phyloP scores from a whole-genome alignment of 208 protist species.

The Leishmania major region DNA sequence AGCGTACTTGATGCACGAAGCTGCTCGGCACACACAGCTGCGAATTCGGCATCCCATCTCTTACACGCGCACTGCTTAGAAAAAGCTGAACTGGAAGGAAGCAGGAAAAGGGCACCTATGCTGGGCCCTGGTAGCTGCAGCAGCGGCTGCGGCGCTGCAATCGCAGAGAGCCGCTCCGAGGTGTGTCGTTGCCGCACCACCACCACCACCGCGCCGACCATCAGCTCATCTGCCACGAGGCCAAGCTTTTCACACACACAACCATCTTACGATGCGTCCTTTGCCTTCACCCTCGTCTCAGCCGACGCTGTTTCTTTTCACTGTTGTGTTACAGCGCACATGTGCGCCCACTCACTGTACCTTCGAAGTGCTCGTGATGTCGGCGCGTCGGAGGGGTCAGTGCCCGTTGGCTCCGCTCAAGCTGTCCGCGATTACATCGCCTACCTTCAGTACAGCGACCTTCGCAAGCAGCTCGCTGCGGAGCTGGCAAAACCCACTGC shows the following conservation, averaged over 20 bases:
- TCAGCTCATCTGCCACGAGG: neutral
- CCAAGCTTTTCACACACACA: neutral
- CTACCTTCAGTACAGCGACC: slow-evolving; percentile 41
- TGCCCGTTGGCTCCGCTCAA: slow-evolving; percentile 41
- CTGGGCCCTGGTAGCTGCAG: neutral
- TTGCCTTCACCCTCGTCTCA: slow-evolving; percentile 39
- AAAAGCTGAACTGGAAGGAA: neutral
- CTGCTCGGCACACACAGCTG: neutral
- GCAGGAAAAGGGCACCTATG: neutral
- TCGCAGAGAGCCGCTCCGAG: neutral
- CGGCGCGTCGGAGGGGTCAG: slow-evolving; percentile 42
- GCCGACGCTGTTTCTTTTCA: slow-evolving; percentile 23
- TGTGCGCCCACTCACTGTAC: slow-evolving; percentile 39
- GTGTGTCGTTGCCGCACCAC: neutral
- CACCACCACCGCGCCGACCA: neutral
- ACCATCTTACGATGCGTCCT: neutral
- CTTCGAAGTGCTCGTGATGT: slow-evolving; percentile 44
- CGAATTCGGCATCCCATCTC: neutral
- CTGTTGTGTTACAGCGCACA: slow-evolving; percentile 11
- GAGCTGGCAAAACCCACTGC: slow-evolving; percentile 18
- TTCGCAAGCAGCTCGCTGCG: slow-evolving; percentile 14
- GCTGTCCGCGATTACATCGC: slow-evolving; percentile 44
- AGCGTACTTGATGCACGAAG: neutral
- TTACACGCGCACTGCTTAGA: neutral
- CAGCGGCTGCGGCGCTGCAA: neutral